Percentiles rank a stretch among this genome's conserved stretches.
These are phyloP conservation scores for Phlebiopsis gigantea DNA, from an alignment of 768 basidiomycete species.

Conservation along the genomic window DNA sequence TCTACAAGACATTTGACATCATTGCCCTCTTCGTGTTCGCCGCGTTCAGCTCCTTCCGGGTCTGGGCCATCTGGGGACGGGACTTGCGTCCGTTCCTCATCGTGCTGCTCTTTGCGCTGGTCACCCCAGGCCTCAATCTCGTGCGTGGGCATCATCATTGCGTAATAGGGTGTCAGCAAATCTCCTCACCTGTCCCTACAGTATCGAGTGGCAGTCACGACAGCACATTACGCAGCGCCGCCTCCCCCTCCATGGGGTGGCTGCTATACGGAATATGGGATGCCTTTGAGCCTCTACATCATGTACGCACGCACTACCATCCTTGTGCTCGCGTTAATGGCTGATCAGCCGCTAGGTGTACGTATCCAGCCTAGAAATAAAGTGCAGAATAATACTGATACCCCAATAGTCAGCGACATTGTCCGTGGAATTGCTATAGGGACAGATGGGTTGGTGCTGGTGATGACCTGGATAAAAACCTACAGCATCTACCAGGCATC, in stretches of 20 bases:
- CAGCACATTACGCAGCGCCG: not conserved
- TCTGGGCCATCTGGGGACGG: conserved; percentile 12
- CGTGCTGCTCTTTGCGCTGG: conserved; percentile 7
- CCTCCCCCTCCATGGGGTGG: conserved; percentile 7
- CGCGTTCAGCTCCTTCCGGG: conserved; percentile 10
- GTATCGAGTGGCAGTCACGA: conserved; percentile 1
- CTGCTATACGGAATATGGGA: not conserved
- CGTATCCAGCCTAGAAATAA: too few species aligned
- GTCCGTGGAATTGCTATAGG: conserved; percentile 6
- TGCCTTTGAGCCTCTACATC: conserved; percentile 2
- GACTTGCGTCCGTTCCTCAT: conserved; percentile 6
- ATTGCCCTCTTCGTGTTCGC: conserved; percentile 9
- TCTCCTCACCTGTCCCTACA: not conserved
- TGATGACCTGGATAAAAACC: conserved; percentile 13
- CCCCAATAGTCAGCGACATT: conserved; percentile 3
- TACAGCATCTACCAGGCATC: conserved; percentile 2
- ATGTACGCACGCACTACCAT: not conserved
- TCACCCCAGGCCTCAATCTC: conserved; percentile 2
- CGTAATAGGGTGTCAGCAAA: not conserved
- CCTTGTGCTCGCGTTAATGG: not conserved
- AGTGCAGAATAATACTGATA: too few species aligned
- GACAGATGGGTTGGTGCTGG: conserved; percentile 7
- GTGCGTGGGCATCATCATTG: not conserved
- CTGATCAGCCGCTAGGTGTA: not conserved
- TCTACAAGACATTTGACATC: conserved; percentile 7